These are phyloP conservation scores for Miamiensis avidus DNA, from an alignment of 169 alveolate genomes.

Conservation along the genomic window DNA sequence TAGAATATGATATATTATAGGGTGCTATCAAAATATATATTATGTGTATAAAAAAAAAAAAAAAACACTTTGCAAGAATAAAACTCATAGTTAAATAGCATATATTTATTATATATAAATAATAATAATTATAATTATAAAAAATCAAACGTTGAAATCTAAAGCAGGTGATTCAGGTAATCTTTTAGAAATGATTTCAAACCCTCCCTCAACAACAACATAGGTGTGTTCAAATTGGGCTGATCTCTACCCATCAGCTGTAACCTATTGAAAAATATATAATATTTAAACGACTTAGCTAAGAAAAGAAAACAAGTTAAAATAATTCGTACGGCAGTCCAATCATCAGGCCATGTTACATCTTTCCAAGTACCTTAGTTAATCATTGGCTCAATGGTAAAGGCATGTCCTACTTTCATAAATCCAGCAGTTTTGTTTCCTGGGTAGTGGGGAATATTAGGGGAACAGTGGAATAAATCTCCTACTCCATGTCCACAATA, in stretches of 20 bases:
- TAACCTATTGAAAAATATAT: slow-evolving; percentile 27
- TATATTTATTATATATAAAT: too few species aligned
- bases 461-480: slow-evolving; percentile 95
- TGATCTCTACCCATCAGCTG: slow-evolving; percentile 86
- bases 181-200: slow-evolving; percentile 95
- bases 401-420: slow-evolving; percentile 97
- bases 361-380: slow-evolving; percentile 95
- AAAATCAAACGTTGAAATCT: slow-evolving; percentile 4
- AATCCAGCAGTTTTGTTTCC: slow-evolving; percentile 98
- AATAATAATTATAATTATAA: too few species aligned
- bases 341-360: slow-evolving; percentile 97
- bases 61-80: too few species aligned
- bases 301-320: slow-evolving; percentile 24
- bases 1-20: too few species aligned
- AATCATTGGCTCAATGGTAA: slow-evolving; percentile 99
- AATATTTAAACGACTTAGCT: neutral
- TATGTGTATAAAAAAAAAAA: too few species aligned
- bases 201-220: slow-evolving; percentile 94
- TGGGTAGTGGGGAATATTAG: slow-evolving; percentile 97
- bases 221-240: slow-evolving; percentile 99
- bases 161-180: slow-evolving; percentile 90
- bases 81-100: neutral
- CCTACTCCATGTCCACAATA: slow-evolving; percentile 99
- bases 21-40: too few species aligned
- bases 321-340: slow-evolving; percentile 94